Conservation (phyloP, 768 basidiomycete genomes). For the Tylopilus sp. region DNA sequence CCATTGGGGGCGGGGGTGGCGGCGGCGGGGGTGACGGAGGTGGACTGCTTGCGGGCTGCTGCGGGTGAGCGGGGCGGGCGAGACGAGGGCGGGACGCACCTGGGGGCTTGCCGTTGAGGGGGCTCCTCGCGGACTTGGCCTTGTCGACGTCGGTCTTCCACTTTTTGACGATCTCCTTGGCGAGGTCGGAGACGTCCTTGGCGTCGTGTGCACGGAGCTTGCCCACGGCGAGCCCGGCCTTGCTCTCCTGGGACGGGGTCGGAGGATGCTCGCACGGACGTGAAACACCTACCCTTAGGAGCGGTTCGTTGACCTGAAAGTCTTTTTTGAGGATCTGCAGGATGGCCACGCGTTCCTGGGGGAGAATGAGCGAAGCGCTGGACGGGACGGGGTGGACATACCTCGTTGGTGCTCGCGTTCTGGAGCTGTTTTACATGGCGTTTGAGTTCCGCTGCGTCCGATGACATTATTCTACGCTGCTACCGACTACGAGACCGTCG, state of each 20-base stretch:
- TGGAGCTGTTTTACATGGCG: constrained; percentile 79
- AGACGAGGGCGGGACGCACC: constrained; percentile 32
- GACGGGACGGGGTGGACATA: constrained; percentile 32
- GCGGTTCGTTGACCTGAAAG: constrained; percentile 63
- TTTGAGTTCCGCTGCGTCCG: constrained; percentile 60
- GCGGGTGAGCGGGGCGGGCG: not conserved
- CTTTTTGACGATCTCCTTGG: constrained; percentile 88
- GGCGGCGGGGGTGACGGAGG: constrained; percentile 37
- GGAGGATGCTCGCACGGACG: constrained; percentile 2
- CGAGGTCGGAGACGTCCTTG: constrained; percentile 73
- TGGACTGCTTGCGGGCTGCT: constrained; percentile 33
- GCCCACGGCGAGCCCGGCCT: constrained; percentile 87
- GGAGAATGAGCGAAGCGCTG: not conserved
- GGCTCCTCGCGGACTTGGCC: constrained; percentile 36
- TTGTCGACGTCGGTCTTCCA: constrained; percentile 90
- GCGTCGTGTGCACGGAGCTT: constrained; percentile 75
- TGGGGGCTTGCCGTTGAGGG: constrained; percentile 26
- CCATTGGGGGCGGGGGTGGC: constrained; percentile 30
- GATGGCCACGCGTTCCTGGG: constrained; percentile 63
- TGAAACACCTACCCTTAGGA: constrained; percentile 62
- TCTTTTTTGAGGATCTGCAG: constrained; percentile 63
- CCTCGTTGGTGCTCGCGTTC: constrained; percentile 53
- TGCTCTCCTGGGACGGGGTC: constrained; percentile 66
- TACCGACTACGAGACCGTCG: constrained; percentile 16
- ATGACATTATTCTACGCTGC: constrained; percentile 27